Evolutionary conservation across 208 protist genomes (phyloP).

Genomic region (Leishmania lainsoni): DNA sequence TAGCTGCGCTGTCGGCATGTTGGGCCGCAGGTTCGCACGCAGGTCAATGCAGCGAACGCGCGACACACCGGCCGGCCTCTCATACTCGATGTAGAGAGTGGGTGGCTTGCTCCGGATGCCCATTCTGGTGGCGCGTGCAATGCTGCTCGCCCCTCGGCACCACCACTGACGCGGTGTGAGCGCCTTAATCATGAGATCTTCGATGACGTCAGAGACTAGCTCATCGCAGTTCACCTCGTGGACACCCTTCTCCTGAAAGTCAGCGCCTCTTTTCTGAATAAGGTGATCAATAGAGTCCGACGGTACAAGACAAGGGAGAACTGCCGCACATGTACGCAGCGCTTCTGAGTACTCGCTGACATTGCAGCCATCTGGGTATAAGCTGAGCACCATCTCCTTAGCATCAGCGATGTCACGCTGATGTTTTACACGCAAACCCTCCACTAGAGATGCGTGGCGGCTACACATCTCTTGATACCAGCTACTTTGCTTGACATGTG

Average conservation of each 20-base stretch:
- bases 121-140: constrained; percentile 30
- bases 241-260: constrained; percentile 19
- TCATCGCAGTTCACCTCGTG: constrained; percentile 47
- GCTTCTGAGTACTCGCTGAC: constrained; percentile 70
- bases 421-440: constrained; percentile 27
- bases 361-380: constrained; percentile 75
- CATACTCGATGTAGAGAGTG: constrained; percentile 68
- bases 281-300: constrained; percentile 34
- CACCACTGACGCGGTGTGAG: constrained; percentile 73
- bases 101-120: constrained; percentile 46
- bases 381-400: constrained; percentile 44
- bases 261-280: constrained; percentile 34
- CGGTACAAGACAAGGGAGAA: constrained; percentile 64
- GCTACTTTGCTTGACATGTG: constrained; percentile 24
- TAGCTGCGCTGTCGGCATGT: constrained; percentile 46
- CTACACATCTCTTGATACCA: constrained; percentile 65
- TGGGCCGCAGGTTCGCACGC: constrained; percentile 21
- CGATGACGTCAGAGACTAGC: constrained; percentile 44
- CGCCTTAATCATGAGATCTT: constrained; percentile 48
- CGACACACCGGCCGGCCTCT: constrained; percentile 9
- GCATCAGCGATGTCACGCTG: constrained; percentile 43
- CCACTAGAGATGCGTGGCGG: constrained; percentile 40
- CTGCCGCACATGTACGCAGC: constrained; percentile 67
- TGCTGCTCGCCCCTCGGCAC: constrained; percentile 2
- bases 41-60: constrained; percentile 55